phyloP scores from a whole-genome alignment of 2,329 filamentous ascomycete species.

The Microsporum ferrugineum region DNA sequence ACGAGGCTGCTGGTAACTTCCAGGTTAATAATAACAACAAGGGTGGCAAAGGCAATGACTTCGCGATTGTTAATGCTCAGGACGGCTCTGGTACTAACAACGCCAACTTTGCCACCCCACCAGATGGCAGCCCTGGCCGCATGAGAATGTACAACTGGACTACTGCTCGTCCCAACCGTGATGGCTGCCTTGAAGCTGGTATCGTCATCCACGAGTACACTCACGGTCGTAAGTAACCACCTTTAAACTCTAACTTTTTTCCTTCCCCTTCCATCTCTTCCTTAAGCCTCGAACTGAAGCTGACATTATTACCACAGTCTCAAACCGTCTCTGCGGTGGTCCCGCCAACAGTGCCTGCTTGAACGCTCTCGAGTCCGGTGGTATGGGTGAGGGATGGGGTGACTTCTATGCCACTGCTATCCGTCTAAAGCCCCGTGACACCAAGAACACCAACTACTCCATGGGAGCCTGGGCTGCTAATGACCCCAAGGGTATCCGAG shows the following conservation, averaged over 20 bases:
- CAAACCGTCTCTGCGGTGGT: conserved; percentile 13
- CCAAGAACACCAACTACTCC: conserved; percentile 8
- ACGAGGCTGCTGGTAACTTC: conserved; percentile 12
- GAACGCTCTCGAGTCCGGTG: conserved; percentile 10
- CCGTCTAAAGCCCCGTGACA: conserved; percentile 10
- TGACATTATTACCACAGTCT: conserved; percentile 5
- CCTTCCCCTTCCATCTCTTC: too few relatives aligned
- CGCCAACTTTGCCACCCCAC: conserved; percentile 13
- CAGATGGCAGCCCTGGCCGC: conserved; percentile 11
- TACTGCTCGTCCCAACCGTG: conserved; percentile 9
- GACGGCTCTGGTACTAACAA: conserved; percentile 13
- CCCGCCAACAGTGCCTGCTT: conserved; percentile 10
- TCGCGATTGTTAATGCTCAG: conserved; percentile 11
- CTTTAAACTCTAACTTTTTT: background rate
- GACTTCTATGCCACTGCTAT: conserved; percentile 11
- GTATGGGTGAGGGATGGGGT: conserved; percentile 14
- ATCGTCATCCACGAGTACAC: conserved; percentile 14
- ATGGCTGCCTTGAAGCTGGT: conserved; percentile 11
- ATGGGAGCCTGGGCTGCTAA: conserved; percentile 12
- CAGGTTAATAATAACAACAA: conserved; percentile 9
- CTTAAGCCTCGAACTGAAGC: background rate
- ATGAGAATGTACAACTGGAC: conserved; percentile 14
- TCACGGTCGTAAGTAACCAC: conserved; percentile 12
- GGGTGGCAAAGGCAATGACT: conserved; percentile 11
- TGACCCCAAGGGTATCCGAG: conserved; percentile 8